Evolutionary conservation across 2,329 filamentous ascomycete genomes (phyloP).

Genomic region (Didymella keratinophila): DNA sequence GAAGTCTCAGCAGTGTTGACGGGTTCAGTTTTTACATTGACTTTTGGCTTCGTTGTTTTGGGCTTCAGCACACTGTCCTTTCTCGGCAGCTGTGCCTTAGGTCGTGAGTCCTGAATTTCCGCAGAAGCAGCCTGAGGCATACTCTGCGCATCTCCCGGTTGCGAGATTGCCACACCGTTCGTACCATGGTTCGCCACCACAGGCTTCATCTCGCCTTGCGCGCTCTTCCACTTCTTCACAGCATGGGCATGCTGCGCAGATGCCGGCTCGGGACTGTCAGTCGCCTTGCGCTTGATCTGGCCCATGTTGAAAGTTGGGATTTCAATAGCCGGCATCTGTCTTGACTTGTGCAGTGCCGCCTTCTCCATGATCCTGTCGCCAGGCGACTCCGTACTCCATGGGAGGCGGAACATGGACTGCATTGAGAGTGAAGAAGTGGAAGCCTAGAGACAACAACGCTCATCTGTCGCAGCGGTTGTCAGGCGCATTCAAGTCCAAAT

Average conservation of each 20-base stretch:
- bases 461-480: conserved; percentile 50
- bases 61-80: conserved; percentile 44
- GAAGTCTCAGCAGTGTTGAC: conserved; percentile 33
- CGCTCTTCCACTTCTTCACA: conserved; percentile 51
- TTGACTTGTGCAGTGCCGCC: conserved; percentile 52
- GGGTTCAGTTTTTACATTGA: conserved; percentile 34
- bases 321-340: conserved; percentile 55
- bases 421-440: conserved; percentile 50
- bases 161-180: conserved; percentile 25
- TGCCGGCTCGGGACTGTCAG: conserved; percentile 56
- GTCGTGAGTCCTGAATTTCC: conserved; percentile 35
- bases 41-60: conserved; percentile 35
- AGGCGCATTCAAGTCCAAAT: conserved; percentile 42
- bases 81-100: conserved; percentile 40
- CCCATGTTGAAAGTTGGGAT: conserved; percentile 54
- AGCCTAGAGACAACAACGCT: conserved; percentile 47
- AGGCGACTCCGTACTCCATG: conserved; percentile 56
- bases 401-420: conserved; percentile 61
- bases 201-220: conserved; percentile 45
- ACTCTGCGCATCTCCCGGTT: conserved; percentile 25
- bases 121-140: conserved; percentile 30
- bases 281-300: conserved; percentile 67
- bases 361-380: conserved; percentile 56
- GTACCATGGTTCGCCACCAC: conserved; percentile 24
- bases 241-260: conserved; percentile 44